Evolutionary conservation across 495 filamentous ascomycete genomes (phyloP).

Genomic region (Acidiella bohemica): DNA sequence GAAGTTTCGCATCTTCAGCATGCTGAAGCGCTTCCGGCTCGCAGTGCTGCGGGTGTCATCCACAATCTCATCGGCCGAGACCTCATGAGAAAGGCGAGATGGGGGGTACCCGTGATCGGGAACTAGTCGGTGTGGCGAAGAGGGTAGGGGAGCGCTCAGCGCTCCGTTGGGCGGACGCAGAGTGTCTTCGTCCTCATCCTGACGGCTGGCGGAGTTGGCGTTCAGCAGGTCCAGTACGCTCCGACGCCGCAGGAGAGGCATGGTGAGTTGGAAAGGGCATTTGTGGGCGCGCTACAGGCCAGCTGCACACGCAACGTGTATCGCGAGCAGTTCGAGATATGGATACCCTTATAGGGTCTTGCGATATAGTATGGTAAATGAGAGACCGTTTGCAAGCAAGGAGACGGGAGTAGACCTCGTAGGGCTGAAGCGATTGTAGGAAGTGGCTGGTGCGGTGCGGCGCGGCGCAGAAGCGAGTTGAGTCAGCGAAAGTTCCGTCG

Average conservation of each 20-base stretch:
- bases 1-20: slow-evolving; percentile 82
- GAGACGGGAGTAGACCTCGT: slow-evolving; percentile 1
- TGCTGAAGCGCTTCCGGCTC: slow-evolving; percentile 60
- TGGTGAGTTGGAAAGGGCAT: no score
- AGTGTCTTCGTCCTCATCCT: slow-evolving; percentile 4
- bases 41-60: slow-evolving; percentile 6
- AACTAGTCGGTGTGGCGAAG: slow-evolving; percentile 3
- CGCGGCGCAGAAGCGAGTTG: no score
- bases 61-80: slow-evolving; percentile 4
- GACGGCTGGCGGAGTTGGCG: neutral
- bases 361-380: no score
- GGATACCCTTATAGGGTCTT: no score
- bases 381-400: neutral
- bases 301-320: no score
- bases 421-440: neutral
- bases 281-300: no score
- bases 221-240: slow-evolving; percentile 14
- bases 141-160: neutral
- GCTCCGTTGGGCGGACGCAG: neutral
- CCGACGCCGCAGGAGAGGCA: slow-evolving; percentile 15
- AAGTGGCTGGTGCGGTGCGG: no score
- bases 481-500: no score
- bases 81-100: slow-evolving; percentile 12
- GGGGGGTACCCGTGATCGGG: slow-evolving; percentile 3
- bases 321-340: no score